Percentiles rank a stretch among this genome's conserved stretches.
Evolutionary conservation across 768 basidiomycete genomes (phyloP).

Genomic region (Leccinum uliginosum): DNA sequence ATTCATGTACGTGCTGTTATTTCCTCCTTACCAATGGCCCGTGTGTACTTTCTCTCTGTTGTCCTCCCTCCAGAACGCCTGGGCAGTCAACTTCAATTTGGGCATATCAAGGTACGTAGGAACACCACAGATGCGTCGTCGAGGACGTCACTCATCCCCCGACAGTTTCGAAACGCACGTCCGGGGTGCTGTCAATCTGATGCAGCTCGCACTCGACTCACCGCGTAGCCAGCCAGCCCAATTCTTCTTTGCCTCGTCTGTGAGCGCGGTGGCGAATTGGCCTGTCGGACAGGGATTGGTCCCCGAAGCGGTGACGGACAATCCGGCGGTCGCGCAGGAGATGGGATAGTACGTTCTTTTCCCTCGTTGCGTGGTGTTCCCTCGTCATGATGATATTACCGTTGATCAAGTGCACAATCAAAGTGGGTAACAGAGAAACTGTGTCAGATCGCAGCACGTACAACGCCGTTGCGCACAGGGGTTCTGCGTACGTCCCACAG

Average conservation of each 20-base stretch:
- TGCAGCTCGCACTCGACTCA: conserved; percentile 44
- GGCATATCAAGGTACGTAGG: conserved; percentile 23
- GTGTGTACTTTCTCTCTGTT: neutral
- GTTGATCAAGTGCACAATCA: conserved; percentile 22
- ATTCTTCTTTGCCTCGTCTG: conserved; percentile 52
- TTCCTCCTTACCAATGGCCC: neutral
- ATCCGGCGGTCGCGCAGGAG: conserved; percentile 29
- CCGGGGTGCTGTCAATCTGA: conserved; percentile 45
- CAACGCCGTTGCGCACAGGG: conserved; percentile 18
- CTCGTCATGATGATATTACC: neutral
- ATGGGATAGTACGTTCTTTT: conserved; percentile 28
- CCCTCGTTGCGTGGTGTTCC: neutral
- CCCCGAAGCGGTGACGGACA: conserved; percentile 21
- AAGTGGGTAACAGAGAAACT: conserved; percentile 57
- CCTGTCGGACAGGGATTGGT: conserved; percentile 5
- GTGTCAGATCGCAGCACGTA: conserved; percentile 37
- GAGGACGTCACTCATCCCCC: neutral
- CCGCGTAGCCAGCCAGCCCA: conserved; percentile 28
- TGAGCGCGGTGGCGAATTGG: conserved; percentile 32
- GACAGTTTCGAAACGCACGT: conserved; percentile 42
- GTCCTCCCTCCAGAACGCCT: conserved; percentile 38
- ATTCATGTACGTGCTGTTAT: conserved; percentile 36
- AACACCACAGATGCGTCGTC: neutral
- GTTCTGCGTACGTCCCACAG: conserved; percentile 18
- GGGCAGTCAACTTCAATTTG: conserved; percentile 55